Conservation (phyloP, 257 asterid species). For the Solanum chilense region DNA sequence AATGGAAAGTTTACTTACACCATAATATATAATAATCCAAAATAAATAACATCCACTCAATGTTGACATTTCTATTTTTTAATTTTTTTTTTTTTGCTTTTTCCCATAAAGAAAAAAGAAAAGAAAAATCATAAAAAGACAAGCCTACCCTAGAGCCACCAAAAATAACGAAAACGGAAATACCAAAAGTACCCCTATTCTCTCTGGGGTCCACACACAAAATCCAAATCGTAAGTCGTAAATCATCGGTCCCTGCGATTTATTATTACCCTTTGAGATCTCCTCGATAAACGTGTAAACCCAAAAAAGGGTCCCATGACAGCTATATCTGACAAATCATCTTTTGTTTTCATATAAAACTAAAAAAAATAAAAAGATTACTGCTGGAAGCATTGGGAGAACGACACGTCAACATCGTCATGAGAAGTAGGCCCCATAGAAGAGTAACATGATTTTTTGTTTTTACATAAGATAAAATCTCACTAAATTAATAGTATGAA, state of each 20-base stretch:
- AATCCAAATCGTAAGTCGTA: constrained; percentile 2
- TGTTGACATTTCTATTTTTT: neutral
- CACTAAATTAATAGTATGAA: neutral
- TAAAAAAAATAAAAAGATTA: neutral
- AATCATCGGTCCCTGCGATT: neutral
- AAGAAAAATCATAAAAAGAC: neutral
- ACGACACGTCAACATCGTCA: neutral
- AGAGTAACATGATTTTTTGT: neutral
- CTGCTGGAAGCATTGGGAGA: neutral
- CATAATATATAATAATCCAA: neutral
- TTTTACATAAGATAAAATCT: too few species aligned
- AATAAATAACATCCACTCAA: neutral
- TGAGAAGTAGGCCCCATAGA: neutral
- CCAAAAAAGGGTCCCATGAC: neutral
- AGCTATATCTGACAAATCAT: neutral
- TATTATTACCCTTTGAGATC: neutral
- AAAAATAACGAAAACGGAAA: neutral
- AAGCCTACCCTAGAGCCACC: neutral
- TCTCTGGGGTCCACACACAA: neutral
- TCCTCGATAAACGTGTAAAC: neutral
- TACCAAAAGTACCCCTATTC: neutral
- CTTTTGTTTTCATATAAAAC: neutral
- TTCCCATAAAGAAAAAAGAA: neutral
- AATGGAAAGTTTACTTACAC: neutral
- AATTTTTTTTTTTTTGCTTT: neutral